Base-by-base conservation (phyloP, 768 basidiomycete species). In the Hericium rajendrae region DNA sequence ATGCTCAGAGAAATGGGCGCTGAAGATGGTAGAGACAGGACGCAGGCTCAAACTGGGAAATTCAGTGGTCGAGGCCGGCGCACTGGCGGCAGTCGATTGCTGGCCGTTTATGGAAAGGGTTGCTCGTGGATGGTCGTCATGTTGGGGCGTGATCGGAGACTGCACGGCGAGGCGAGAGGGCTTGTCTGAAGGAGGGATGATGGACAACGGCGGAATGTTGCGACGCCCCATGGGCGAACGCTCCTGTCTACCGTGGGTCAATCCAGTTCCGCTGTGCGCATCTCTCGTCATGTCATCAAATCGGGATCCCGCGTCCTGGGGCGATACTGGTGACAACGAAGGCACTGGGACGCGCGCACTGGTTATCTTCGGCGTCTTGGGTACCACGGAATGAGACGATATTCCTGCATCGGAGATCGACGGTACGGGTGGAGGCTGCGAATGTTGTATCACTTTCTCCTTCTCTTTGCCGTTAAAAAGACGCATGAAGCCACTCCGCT, bases 401-500 rank as follows among this genome's bases (percentile, higher is more conserved):
- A 57, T 40, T 49, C 52, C 38, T 16, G 57, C 57, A n/a, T 78
- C 76, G 4, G 73, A 70, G 37, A 80, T 63, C 10, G 76, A 68
- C 12, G 85, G 84, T 9, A 88, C 76, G 16, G 87, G 83, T 6
- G 83, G 83, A 1, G 78, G 78, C 8, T 70, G 69, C 4, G 65
- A 66, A 46, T 70, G 80, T 76, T 57, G 60, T 40, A 49, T 61
- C 37, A 43, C 78, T 53, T 76, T 76, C 22, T 72, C 71, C 53
- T 71, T 71, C 18, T 71, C 71, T 65, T 77, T 80, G 18, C 77
- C 76, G 64, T 84, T 82, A 66, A 91, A 90, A 11, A 92, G 71
- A 53, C 85, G 76, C 84, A 91, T 80, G 66, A 92, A 88, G 3
- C 79, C 89, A 60, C 88, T 91, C 68, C 86, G 91, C 74, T 86